phyloP scores from a whole-genome alignment of 129 eudicot species.

The Escallonia rubra region DNA sequence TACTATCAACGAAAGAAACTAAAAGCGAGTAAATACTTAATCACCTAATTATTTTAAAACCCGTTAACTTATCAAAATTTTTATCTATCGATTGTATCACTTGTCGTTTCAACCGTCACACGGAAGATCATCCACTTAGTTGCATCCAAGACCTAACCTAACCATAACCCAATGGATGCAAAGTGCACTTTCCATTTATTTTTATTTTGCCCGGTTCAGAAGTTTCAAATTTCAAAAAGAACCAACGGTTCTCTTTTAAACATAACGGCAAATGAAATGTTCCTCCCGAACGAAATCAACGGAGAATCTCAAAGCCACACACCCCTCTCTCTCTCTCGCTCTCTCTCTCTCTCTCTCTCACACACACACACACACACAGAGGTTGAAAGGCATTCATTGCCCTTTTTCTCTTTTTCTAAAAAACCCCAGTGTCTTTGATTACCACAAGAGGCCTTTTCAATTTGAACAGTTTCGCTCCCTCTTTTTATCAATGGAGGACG shows the following conservation, averaged over 20 bases:
- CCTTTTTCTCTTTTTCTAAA: constrained; percentile 16
- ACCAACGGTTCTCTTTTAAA: constrained; percentile 35
- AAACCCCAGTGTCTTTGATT: constrained; percentile 9
- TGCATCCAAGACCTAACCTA: no score
- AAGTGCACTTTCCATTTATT: neutral
- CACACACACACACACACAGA: neutral
- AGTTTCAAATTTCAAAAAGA: constrained; percentile 43
- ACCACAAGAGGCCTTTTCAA: constrained; percentile 17
- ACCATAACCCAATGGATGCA: no score
- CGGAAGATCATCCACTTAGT: no score
- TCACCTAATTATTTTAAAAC: no score
- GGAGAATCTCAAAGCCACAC: constrained; percentile 26
- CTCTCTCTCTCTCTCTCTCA: constrained; percentile 14
- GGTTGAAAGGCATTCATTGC: constrained; percentile 10
- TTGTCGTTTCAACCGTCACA: no score
- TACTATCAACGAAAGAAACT: no score
- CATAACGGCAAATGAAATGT: constrained; percentile 32
- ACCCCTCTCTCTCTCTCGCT: constrained; percentile 6
- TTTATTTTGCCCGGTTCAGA: constrained; percentile 21
- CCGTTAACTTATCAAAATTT: no score
- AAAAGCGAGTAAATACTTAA: no score
- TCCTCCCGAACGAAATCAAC: constrained; percentile 46
- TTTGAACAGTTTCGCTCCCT: constrained; percentile 25
- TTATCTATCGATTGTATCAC: no score
- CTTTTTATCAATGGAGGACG: constrained; percentile 57